Conservation (phyloP, 768 basidiomycete species). For the Trametes punicea region DNA sequence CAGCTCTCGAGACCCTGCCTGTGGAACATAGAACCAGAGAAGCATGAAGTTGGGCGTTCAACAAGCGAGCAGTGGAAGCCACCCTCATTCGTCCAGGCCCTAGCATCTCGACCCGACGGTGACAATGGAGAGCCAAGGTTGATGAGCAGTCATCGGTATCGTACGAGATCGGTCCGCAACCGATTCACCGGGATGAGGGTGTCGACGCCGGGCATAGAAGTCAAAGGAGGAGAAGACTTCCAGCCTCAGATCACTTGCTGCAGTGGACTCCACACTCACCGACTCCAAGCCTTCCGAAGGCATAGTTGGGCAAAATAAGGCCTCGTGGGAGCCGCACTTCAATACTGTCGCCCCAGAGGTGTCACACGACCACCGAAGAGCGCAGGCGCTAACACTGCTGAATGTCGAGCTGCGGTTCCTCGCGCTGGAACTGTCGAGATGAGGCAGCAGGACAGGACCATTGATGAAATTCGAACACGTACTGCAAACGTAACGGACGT, state of each 20-base stretch:
- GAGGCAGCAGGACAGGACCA: neutral
- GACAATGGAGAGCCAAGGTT: neutral
- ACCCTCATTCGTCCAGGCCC: neutral
- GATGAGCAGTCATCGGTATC: too few relatives aligned
- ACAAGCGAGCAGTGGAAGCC: neutral
- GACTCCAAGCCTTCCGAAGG: too few relatives aligned
- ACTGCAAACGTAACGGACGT: neutral
- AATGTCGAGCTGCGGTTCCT: neutral
- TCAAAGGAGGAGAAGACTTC: too few relatives aligned
- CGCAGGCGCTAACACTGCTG: neutral
- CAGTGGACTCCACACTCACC: too few relatives aligned
- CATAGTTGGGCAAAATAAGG: too few relatives aligned
- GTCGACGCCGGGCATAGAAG: too few relatives aligned
- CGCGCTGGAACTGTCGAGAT: conserved; percentile 8
- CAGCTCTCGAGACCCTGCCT: neutral
- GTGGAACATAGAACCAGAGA: neutral
- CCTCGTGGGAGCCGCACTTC: neutral
- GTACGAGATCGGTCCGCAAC: too few relatives aligned
- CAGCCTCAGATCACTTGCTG: too few relatives aligned
- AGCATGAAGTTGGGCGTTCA: neutral
- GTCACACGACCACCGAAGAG: conserved; percentile 4
- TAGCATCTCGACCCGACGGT: too few relatives aligned
- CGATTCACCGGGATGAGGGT: too few relatives aligned
- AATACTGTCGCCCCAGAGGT: neutral
- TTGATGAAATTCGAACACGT: neutral